Evolutionary conservation across 1,139 yeast genomes (phyloP), one percentile per base, ranked within the genome.

Genomic region (Scheffersomyces stambukii): DNA sequence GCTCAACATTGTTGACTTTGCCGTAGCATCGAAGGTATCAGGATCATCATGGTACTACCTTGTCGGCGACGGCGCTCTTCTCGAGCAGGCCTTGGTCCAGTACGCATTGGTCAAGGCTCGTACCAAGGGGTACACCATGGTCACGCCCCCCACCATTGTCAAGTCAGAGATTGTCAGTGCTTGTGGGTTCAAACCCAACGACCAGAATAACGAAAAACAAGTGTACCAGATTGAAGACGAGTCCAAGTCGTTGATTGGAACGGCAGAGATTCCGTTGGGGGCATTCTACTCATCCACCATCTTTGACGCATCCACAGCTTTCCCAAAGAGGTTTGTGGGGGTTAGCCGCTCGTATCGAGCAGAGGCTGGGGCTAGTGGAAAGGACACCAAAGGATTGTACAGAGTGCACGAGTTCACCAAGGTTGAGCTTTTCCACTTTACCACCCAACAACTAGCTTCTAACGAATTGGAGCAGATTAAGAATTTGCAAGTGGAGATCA

Each of bases 361-460:
- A 0, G 99, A 93, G 52, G 98, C 98, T 0, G 98, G 98, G 2
- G 93, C 98, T 2, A 72, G 96, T 35, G 99, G 99, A 2, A 75
- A 75, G 41, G 96, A 88, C 42, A 86, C 97, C 0, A 78, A 80
- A 46, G 99, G 99, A 0, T 63, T 93, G 2, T 93, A 91, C 46
- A 64, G 99, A 31, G 97, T 93, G 9, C 99, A 93, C 49, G 99
- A 93, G 57, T 93, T 93, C 52, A 85, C 95, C n/a, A 93, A 93
- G 51, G 95, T 91, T 1, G 99, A 93, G 53, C 60, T 93, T 30
- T 91, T 91, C 48, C 81, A 83, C 28, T 91, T 95, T 82, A 57
- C 82, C 37, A 48, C 57, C 16, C 41, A 66, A 39, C 67, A 62
- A 2, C 46, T 50, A 4, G 71, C 91, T 2, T 54, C 51, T 4